Base-by-base conservation (phyloP, 306 rosid species). In the Cucurbita pepo region DNA sequence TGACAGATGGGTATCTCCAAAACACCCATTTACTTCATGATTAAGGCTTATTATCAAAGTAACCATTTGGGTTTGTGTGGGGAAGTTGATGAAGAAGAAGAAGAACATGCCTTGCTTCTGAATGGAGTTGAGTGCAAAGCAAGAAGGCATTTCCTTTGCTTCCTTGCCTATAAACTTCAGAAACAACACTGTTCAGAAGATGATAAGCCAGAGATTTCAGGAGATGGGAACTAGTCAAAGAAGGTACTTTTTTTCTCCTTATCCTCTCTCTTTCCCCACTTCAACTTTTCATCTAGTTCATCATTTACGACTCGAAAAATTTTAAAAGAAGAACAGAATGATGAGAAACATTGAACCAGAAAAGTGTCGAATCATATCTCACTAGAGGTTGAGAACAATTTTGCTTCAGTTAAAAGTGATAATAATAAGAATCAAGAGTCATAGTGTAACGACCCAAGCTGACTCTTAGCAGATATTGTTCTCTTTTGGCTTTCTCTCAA, bases 51-150 rank as follows among this genome's bases (percentile, higher is more conserved):
- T 21, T 25, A 45, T 67, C 55, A 44, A 66, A 66, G 18, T 45
- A 25, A 4, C 12, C 2, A 1, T 12, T 67, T 50, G 43, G n/a
- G 3, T 40, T 65, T 65, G 53, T 64, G 34, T 41, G 71, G 10
- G 54, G 54, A 66, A 45, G 34, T 30, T 30, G 54, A 21, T n/a
- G 71, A 43, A 2, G 72, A 0, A 30, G 72, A 67, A 56, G 66
- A 72, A 72, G 63, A 55, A 75, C 75, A 89, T 89, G 74, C 90
- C 79, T 85, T 82, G 82, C 89, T 78, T 89, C 77, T 53, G 51
- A 58, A 8, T 58, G 50, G 60, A 76, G 81, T 77, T 77, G 81
- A 79, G 77, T 85, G 74, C 76, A 73, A 71, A 70, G 83, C 78
- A 79, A 70, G 83, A 79, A 79, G 77, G 71, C 76, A 74, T 76